Percentiles rank a stretch among this genome's conserved stretches.
These are phyloP conservation scores for Blastobotrys peoriensis DNA, from an alignment of 805 yeast species.

Conservation along the genomic window DNA sequence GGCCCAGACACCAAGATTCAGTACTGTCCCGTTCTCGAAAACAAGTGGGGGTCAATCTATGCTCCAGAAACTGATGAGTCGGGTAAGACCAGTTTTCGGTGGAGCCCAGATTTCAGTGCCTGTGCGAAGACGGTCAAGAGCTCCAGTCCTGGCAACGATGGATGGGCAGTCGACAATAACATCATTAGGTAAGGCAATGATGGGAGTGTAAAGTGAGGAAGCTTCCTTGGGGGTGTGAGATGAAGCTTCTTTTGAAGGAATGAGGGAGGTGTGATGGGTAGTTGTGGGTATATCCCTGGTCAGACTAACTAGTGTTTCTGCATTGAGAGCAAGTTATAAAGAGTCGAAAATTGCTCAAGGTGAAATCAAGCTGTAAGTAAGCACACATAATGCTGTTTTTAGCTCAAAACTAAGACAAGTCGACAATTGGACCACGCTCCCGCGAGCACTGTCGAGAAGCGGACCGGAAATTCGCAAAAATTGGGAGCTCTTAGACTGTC, in stretches of 20 bases:
- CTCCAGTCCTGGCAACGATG: slow-evolving; percentile 53
- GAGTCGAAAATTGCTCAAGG: slow-evolving; percentile 47
- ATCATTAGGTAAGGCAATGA: slow-evolving; percentile 41
- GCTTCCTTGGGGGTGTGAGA: too few species aligned
- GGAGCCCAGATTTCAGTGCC: slow-evolving; percentile 78
- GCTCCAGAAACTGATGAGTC: slow-evolving; percentile 21
- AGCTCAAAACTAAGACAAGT: too few species aligned
- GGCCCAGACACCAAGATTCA: slow-evolving; percentile 54
- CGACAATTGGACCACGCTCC: too few species aligned
- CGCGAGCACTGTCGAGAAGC: too few species aligned
- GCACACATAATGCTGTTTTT: not conserved
- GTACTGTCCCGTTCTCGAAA: slow-evolving; percentile 75
- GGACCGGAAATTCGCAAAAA: too few species aligned
- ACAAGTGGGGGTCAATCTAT: slow-evolving; percentile 72
- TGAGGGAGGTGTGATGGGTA: too few species aligned
- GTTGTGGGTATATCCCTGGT: too few species aligned
- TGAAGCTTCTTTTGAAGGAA: too few species aligned
- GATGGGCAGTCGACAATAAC: slow-evolving; percentile 60
- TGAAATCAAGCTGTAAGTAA: slow-evolving; percentile 46
- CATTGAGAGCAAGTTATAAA: slow-evolving; percentile 65
- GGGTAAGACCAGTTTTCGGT: slow-evolving; percentile 49
- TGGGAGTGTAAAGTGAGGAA: not conserved
- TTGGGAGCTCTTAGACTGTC: not conserved
- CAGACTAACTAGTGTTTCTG: slow-evolving; percentile 63
- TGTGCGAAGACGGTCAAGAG: slow-evolving; percentile 51